Evolutionary conservation across 257 asterid genomes (phyloP).

Genomic region (Echites panduratus): DNA sequence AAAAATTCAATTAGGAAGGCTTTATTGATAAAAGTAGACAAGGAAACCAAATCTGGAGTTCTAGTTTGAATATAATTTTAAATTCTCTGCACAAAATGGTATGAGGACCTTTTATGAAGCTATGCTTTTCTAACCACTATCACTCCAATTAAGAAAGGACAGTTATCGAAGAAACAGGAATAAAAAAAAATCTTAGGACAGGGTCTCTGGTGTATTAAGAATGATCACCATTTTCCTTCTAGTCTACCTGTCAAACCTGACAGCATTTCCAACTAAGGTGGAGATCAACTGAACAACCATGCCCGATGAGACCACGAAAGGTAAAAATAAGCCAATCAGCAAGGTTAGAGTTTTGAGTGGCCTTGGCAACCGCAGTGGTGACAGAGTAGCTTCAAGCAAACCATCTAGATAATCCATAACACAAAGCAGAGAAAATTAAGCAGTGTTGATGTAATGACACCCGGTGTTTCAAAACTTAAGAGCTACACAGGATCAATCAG

Average conservation of each 20-base stretch:
- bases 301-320: constrained; percentile 77
- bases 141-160: neutral
- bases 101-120: neutral
- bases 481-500: neutral
- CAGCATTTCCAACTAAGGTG: constrained; percentile 58
- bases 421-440: constrained; percentile 23
- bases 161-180: neutral
- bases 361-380: constrained; percentile 79
- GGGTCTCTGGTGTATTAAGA: neutral
- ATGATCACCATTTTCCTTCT: neutral
- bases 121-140: neutral
- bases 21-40: neutral
- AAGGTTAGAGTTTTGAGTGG: constrained; percentile 82
- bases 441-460: constrained; percentile 8
- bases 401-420: constrained; percentile 61
- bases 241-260: constrained; percentile 68
- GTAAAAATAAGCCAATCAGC: constrained; percentile 62
- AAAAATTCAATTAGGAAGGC: neutral
- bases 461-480: constrained; percentile 4
- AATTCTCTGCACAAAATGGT: neutral
- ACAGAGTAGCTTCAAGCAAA: constrained; percentile 91
- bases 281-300: constrained; percentile 53
- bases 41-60: neutral
- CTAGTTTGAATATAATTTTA: neutral
- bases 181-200: neutral